A percentile compares a stretch with the other conserved stretches of the same genome.
These are phyloP conservation scores for Rhazya stricta DNA, from an alignment of 257 asterid species.

Conservation along the genomic window DNA sequence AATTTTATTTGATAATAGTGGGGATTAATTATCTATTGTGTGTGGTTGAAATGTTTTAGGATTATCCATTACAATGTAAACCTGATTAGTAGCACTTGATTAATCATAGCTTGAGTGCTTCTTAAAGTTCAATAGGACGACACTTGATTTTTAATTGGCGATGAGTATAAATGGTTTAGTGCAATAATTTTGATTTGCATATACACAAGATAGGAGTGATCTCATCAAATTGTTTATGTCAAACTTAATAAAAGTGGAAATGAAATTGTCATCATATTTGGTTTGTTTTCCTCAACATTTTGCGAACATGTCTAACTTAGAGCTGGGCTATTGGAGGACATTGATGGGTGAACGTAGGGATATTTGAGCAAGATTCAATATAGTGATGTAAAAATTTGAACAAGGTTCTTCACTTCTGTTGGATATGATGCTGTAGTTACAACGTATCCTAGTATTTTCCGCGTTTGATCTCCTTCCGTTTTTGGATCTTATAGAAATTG, in stretches of 20 bases:
- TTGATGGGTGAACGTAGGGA: not conserved
- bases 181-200: not conserved
- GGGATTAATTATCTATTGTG: not conserved
- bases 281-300: not conserved
- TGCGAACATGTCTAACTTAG: not conserved
- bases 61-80: not conserved
- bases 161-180: too few relatives aligned
- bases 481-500: not conserved
- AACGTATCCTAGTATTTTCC: too few relatives aligned
- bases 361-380: not conserved
- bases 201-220: not conserved
- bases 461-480: not conserved
- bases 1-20: not conserved
- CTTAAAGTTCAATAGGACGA: not conserved
- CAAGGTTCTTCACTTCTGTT: not conserved
- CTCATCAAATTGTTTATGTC: not conserved
- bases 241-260: not conserved
- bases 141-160: not conserved
- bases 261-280: not conserved
- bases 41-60: not conserved
- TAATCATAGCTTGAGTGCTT: not conserved
- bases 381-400: not conserved
- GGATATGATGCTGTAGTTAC: not conserved
- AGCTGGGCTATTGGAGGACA: not conserved
- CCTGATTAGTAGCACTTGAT: not conserved